Evolutionary conservation across 495 filamentous ascomycete species (phyloP).

Genomic region (Choiromyces venosus): DNA sequence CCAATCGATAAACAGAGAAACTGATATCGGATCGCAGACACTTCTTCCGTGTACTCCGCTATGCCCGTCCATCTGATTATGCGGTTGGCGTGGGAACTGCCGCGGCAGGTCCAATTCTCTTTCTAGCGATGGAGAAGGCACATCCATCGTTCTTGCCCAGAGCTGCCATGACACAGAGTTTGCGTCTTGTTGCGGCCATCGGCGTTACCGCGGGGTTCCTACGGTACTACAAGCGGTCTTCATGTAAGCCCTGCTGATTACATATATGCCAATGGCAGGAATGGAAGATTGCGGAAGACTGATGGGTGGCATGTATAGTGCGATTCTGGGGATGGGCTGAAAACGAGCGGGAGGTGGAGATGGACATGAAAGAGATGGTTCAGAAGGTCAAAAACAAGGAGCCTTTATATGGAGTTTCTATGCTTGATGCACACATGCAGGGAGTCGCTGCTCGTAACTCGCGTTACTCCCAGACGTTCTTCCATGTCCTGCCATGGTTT

Average conservation of each 20-base stretch:
- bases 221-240: constrained; percentile 69
- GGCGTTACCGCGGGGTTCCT: constrained; percentile 70
- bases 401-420: constrained; percentile 79
- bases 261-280: neutral
- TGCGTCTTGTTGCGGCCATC: constrained; percentile 70
- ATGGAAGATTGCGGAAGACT: constrained; percentile 9
- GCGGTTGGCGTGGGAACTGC: constrained; percentile 59
- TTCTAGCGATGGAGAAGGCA: constrained; percentile 73
- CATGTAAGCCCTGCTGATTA: constrained; percentile 47
- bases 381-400: constrained; percentile 84
- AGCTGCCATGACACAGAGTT: constrained; percentile 71
- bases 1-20: constrained; percentile 34
- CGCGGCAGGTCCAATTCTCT: constrained; percentile 62
- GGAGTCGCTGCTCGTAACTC: constrained; percentile 90
- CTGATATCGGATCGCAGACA: constrained; percentile 55
- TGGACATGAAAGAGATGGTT: constrained; percentile 99
- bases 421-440: constrained; percentile 77
- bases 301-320: constrained; percentile 47
- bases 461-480: constrained; percentile 75
- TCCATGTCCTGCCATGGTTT: constrained; percentile 85
- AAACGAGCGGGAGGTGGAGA: constrained; percentile 82
- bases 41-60: constrained; percentile 77
- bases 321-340: constrained; percentile 94
- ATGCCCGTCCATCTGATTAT: constrained; percentile 81
- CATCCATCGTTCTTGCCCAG: constrained; percentile 73